Percentiles rank a stretch among this genome's conserved stretches.
Conservation (phyloP, 1,284 basidiomycete species). For the Afroboletus lepidellus region DNA sequence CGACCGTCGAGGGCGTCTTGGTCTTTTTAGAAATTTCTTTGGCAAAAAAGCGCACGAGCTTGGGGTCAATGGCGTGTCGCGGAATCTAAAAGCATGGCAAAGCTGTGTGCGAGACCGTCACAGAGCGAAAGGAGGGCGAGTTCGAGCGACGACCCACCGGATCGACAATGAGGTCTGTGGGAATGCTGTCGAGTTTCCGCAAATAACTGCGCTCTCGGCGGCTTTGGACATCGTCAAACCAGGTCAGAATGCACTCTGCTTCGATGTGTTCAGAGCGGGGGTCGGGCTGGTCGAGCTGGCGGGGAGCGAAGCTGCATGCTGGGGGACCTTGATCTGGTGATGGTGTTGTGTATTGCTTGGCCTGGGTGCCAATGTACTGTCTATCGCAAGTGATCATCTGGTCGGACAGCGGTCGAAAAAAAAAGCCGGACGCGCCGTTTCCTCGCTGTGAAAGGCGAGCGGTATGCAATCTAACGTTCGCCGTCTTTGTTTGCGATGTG, state of each 20-base stretch:
- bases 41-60: constrained; percentile 88
- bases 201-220: constrained; percentile 79
- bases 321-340: constrained; percentile 85
- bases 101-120: constrained; percentile 40
- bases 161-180: constrained; percentile 65
- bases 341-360: constrained; percentile 93
- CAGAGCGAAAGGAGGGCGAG: constrained; percentile 65
- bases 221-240: constrained; percentile 77
- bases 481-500: constrained; percentile 99
- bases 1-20: constrained; percentile 70
- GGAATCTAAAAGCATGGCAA: constrained; percentile 45
- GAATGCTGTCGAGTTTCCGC: constrained; percentile 44
- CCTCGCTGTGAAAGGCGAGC: constrained; percentile 88
- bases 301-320: constrained; percentile 61
- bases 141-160: constrained; percentile 66
- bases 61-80: constrained; percentile 72
- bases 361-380: constrained; percentile 96
- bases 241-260: constrained; percentile 76
- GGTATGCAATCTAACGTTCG: constrained; percentile 96
- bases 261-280: constrained; percentile 79
- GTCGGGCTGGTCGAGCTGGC: constrained; percentile 56
- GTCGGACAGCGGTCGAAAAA: background rate
- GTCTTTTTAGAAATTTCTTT: constrained; percentile 99
- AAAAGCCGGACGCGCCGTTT: constrained; percentile 65
- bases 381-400: constrained; percentile 14